Evolutionary conservation across 2,329 filamentous ascomycete genomes (phyloP).

Genomic region (Aureobasidium sp.): DNA sequence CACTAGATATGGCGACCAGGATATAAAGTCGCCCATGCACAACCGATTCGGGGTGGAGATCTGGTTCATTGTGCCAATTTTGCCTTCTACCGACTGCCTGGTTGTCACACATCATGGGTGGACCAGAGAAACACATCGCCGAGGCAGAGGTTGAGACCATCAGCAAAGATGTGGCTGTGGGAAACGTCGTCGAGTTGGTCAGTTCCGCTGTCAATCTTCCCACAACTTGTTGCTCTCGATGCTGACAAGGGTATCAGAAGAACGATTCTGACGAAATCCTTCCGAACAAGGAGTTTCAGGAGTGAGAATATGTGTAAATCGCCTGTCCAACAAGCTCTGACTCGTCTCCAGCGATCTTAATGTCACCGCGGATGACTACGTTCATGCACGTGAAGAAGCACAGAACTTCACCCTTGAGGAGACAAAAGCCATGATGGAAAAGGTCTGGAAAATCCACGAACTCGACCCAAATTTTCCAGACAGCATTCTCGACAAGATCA

Average conservation of each 20-base stretch:
- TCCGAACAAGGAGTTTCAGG: neutral
- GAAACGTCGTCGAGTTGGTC: neutral
- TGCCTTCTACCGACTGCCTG: neutral
- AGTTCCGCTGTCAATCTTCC: too few relatives aligned
- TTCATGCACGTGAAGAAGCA: neutral
- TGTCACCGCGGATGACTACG: neutral
- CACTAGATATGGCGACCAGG: neutral
- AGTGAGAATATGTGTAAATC: neutral
- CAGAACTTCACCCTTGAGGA: neutral
- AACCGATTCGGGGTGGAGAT: neutral
- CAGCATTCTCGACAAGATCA: slow-evolving; percentile 16
- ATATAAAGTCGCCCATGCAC: neutral
- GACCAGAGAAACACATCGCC: neutral
- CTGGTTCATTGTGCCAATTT: neutral
- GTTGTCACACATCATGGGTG: neutral
- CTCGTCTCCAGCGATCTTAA: neutral
- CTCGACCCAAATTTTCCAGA: slow-evolving; percentile 17
- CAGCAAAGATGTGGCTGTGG: neutral
- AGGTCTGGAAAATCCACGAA: slow-evolving; percentile 16
- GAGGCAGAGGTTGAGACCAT: neutral
- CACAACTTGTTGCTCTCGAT: too few relatives aligned
- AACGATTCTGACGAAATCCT: neutral
- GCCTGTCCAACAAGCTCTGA: neutral
- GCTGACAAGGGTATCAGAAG: neutral
- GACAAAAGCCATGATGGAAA: neutral